Evolutionary conservation across 2,329 filamentous ascomycete species (phyloP), one percentile per base, ranked within the genome.

Genomic region (Saccharata proteae): DNA sequence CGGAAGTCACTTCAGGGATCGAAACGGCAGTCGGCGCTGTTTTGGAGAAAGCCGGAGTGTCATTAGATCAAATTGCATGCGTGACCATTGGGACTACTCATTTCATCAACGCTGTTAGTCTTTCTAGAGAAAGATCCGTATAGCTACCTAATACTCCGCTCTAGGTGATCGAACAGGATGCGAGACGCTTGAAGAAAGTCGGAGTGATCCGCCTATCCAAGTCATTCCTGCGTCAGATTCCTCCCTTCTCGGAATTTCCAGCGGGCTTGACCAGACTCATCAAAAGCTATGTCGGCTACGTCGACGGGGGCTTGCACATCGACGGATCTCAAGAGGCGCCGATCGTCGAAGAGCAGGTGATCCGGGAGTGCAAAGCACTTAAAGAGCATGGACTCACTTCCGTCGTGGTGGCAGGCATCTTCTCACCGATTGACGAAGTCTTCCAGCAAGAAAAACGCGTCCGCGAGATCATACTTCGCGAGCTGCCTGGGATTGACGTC

Each of bases 361-460:
- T 62, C 5, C 51, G 56, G 21, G 49, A 62, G 40, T 63, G 61
- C 35, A 52, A 43, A 4, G 50, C 54, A 13, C 63, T 65, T 40
- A 59, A 57, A 42, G 52, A 56, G 21, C 56, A 57, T 14, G 55
- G 56, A 1, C 49, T 66, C 30, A 54, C 48, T 13, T 59, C 58
- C 22, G 54, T 77, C 2, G 70, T 72, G 0, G 52, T 77, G 4
- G 62, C 66, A 4, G 70, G 71, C 2, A 62, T 74, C 6, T 74
- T 70, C 48, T 69, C 65, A 6, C 69, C 71, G 0, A 67, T 74
- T 15, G 71, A 77, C 43, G 61, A 64, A 7, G 40, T 58, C 3
- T 62, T 63, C 41, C 49, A 48, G 24, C 70, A 74, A 44, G 70
- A 74, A 47, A 54, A 65, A 22, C 48, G 55, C 3, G 67, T 65